Base-by-base conservation (phyloP, 2,329 filamentous ascomycete genomes). In the Microcera coccophila region DNA sequence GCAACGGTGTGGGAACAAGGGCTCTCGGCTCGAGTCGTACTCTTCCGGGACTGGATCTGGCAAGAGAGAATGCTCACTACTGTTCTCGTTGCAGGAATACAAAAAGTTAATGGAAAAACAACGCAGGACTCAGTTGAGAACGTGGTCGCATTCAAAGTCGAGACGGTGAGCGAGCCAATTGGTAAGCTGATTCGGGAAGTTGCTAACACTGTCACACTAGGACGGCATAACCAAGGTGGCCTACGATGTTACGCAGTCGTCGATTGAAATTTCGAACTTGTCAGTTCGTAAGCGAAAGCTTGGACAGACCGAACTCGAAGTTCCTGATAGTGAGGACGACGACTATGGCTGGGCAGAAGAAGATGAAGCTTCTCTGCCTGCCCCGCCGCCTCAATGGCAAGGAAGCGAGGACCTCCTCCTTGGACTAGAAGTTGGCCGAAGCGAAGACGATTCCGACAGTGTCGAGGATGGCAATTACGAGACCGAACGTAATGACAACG, bases 1-100 rank as follows among this genome's bases (percentile, higher is more conserved):
- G 82, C 85, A 12, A 74, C 74, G 16, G 79, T 85, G 32, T 96
- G 90, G 90, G 90, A 95, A 47, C 81, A 80, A 50, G 84, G 82
- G 22, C 71, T 95, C 28, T 79, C 81, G 48, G 86, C 81, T 32
- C 76, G 89, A 41, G 63, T 95, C 47, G 84, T 85, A 18, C 65
- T 95, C 24, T 95, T 93, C 63, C 78, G 85, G 56, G 88, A 95
- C 67, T 90, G 80, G 78, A 76, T 72, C 48, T 78, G 74, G 67
- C 65, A 68, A 39, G 65, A 67, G 33, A 66, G 67, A 34, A 65
- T 63, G 15, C 66, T 71, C 18, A 70, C 71, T 46, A 72, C 74
- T 52, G 64, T 78, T 33, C 74, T 79, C 44, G 72, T 86, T 52
- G 79, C 75, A 10, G 82, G 81, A 38, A 67, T 88, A 10, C 76